Base-by-base conservation (phyloP, 805 yeast species). In the Starmerella etchellsii region DNA sequence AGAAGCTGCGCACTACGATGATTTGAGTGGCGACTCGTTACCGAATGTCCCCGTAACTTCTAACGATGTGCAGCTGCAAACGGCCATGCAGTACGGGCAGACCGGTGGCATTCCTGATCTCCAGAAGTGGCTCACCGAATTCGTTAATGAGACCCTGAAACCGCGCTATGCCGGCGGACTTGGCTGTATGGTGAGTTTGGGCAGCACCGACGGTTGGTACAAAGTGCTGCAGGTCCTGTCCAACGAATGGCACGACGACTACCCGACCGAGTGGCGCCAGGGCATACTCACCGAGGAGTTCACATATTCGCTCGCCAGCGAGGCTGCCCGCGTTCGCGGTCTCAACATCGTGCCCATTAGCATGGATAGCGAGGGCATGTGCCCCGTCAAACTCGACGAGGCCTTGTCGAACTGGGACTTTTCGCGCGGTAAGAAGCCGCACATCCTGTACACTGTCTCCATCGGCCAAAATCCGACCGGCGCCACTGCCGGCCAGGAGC, bases 401-500 rank as follows among this genome's bases (percentile, higher is more conserved):
- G 48, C 69, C 32, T 67, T 83, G 51, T 67, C 65, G 34, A 67
- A 69, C 50, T 84, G 57, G 57, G 57, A 53, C 36, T 4, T 21
- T 3, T n/a, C 42, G n/a, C 26, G 30, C 15, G 57, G 66, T 31
- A 53, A 70, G 65, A 41, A 68, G 60, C 54, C 60, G 65, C 63
- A 64, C 49, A 39, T 58, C 29, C 50, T 59, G 40, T 81, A 81
- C 62, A 71, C 82, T 13, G 78, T 81, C 56, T 74, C 81, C 31
- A 75, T 84, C 11, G 94, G 93, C 34, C 94, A 83, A 59, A 82
- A 83, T 62, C 94, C 94, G 37, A 76, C 85, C 14, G 93, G 94
- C 7, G 68, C 77, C 15, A 71, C 79, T 4, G 72, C 79, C 57
- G 64, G 76, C 26, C 52, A 56, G 4, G 73, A 70, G 47, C 67